Evolutionary conservation across 2,329 filamentous ascomycete species (phyloP), one percentile per base, ranked within the genome.

Genomic region (Trichoderma polysporum): DNA sequence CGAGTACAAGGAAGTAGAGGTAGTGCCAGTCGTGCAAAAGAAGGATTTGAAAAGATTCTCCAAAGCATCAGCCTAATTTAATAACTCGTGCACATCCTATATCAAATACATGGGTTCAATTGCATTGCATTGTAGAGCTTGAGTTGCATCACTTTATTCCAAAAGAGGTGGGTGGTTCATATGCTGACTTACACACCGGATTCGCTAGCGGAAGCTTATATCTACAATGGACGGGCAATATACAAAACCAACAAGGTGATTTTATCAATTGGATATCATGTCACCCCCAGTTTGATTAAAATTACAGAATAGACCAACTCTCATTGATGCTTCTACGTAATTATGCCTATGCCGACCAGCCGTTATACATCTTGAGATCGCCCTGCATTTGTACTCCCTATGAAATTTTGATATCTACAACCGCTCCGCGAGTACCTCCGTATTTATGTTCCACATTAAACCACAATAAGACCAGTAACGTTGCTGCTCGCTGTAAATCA

Each of bases 401-500:
- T 41, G 39, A 19, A 45, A 45, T 66, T 58, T 66, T 29, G 41
- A 66, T 39, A 66, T 66, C 62, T 58, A 64, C 66, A 63, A 29
- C 45, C 59, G 27, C 54, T 54, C 31, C 49, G n/a, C 47, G 29
- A 64, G 29, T 9, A 13, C 47, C 57, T 41, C 19, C 50, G 27
- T 58, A 52, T 67, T 57, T 52, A 50, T 41, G 35, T 39, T 60
- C 31, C 47, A 58, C 27, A 54, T 54, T 64, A 64, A 64, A 22
- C 50, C 50, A 56, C 61, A 17, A 47, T 47, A 56, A 45, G 22
- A 45, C 58, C 35, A 41, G 66, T 47, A 57, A 58, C 59, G 47
- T 57, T 50, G 37, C 31, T 45, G 37, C 31, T 56, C 45, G 37
- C 56, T 58, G 19, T 53, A 45, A 37, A 45, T 25, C 19, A 82